phyloP scores from a whole-genome alignment of 768 basidiomycete species.

The Leccinum broughii region DNA sequence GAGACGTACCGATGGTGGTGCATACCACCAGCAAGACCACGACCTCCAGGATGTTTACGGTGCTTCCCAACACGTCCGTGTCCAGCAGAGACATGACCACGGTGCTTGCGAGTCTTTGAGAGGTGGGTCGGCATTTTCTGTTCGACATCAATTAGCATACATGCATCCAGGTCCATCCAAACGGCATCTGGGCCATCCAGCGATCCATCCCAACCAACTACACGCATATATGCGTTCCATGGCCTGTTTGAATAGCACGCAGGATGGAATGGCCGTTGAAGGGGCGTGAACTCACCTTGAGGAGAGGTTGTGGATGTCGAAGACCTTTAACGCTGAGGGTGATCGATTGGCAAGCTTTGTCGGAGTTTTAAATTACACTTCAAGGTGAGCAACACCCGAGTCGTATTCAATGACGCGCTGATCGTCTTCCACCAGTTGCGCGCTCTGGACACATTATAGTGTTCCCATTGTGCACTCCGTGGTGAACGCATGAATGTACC shows the following conservation, averaged over 20 bases:
- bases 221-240: constrained; percentile 16
- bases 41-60: constrained; percentile 99
- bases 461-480: not conserved
- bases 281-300: constrained; percentile 63
- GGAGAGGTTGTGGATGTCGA: constrained; percentile 49
- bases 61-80: constrained; percentile 99
- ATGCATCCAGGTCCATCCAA: constrained; percentile 33
- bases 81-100: constrained; percentile 99
- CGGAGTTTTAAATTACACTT: constrained; percentile 31
- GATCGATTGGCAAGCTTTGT: constrained; percentile 8
- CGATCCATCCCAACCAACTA: constrained; percentile 35
- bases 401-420: constrained; percentile 5
- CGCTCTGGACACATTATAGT: constrained; percentile 1
- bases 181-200: constrained; percentile 51
- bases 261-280: constrained; percentile 22
- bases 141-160: constrained; percentile 20
- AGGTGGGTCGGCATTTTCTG: constrained; percentile 92
- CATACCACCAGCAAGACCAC: constrained; percentile 99
- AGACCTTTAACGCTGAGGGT: constrained; percentile 24
- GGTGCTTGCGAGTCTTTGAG: constrained; percentile 98
- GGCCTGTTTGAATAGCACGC: constrained; percentile 7
- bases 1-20: constrained; percentile 92
- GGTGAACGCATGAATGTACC: constrained; percentile 79
- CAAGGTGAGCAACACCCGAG: not conserved
- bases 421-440: constrained; percentile 4